Conservation (phyloP, 345 rosid species). For the Physaria fendleri region DNA sequence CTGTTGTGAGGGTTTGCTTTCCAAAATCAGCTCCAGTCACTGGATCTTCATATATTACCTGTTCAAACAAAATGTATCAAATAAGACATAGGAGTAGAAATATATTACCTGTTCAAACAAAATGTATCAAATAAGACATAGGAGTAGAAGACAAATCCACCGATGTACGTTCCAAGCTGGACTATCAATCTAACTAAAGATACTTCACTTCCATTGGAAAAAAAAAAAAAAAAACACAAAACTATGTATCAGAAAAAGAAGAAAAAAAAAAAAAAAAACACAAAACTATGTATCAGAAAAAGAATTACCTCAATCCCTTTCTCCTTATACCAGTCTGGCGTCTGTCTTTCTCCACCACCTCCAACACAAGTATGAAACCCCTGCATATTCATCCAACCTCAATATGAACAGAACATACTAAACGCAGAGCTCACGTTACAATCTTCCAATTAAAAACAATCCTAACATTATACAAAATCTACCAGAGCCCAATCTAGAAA, state of each 20-base stretch:
- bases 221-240: too few relatives aligned
- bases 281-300: constrained; percentile 7
- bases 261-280: too few relatives aligned
- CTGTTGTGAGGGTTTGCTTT: constrained; percentile 75
- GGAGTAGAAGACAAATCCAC: background rate
- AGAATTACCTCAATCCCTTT: constrained; percentile 85
- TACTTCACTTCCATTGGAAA: background rate
- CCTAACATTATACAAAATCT: background rate
- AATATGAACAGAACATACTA: background rate
- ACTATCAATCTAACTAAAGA: background rate
- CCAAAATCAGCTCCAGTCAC: constrained; percentile 57
- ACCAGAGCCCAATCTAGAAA: background rate
- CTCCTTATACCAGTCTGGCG: constrained; percentile 90
- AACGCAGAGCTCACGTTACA: background rate
- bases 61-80: background rate
- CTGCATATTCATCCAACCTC: constrained; percentile 29
- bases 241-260: constrained; percentile 6
- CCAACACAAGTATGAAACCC: constrained; percentile 99
- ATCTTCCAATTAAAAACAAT: background rate
- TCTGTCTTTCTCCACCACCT: constrained; percentile 92
- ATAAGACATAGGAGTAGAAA: too few relatives aligned
- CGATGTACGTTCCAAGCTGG: background rate
- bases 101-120: constrained; percentile 48
- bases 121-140: background rate
- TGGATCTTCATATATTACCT: constrained; percentile 89